Conservation (phyloP, 2,329 filamentous ascomycete species). For the Apiospora arundinis region DNA sequence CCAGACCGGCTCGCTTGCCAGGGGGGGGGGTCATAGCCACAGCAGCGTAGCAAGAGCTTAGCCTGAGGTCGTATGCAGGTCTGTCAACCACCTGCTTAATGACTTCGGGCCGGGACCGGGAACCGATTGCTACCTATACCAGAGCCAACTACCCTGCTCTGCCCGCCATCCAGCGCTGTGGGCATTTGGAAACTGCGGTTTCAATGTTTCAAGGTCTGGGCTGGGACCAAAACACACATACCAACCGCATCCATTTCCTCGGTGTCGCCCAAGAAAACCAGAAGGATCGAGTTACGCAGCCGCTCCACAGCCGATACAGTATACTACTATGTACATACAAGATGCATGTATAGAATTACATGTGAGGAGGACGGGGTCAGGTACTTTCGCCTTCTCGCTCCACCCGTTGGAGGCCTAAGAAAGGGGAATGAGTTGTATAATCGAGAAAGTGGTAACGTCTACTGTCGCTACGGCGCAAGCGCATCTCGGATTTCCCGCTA, state of each 20-base stretch:
- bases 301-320: background rate
- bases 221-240: constrained; percentile 5
- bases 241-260: background rate
- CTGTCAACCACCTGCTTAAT: background rate
- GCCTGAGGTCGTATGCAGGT: constrained; percentile 3
- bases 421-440: background rate
- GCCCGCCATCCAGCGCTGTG: constrained; percentile 1
- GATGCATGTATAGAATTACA: background rate
- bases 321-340: background rate
- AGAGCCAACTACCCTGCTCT: background rate
- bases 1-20: background rate
- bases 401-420: background rate
- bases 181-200: constrained; percentile 12
- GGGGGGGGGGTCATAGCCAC: constrained; percentile 10
- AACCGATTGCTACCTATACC: constrained; percentile 17
- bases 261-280: background rate
- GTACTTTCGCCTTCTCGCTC: background rate
- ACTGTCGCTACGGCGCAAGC: background rate
- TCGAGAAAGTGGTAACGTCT: constrained; percentile 1
- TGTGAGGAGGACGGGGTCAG: background rate
- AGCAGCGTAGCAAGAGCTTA: constrained; percentile 10
- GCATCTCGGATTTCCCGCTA: constrained; percentile 10
- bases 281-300: background rate
- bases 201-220: constrained; percentile 16
- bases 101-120: constrained; percentile 10